Percentiles rank a stretch among this genome's conserved stretches.
These are phyloP conservation scores for Aspergillus japonicus DNA, from an alignment of 2,329 filamentous ascomycete species.

Conservation along the genomic window DNA sequence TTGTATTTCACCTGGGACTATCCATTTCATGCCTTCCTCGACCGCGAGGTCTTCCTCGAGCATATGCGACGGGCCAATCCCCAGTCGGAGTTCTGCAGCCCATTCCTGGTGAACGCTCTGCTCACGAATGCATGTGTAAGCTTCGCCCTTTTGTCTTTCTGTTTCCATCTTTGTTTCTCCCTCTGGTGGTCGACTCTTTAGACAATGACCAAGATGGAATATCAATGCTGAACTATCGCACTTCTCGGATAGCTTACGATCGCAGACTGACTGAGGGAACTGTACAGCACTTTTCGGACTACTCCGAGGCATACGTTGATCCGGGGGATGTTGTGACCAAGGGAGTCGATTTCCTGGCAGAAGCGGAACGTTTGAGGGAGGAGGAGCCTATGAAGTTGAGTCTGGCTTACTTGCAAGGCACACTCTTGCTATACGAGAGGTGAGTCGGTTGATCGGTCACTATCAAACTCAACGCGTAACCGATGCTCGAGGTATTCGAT, in stretches of 20 bases:
- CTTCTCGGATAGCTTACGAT: neutral
- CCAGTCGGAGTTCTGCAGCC: constrained; percentile 73
- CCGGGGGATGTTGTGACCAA: constrained; percentile 39
- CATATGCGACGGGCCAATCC: constrained; percentile 35
- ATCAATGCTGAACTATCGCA: neutral
- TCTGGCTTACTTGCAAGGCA: constrained; percentile 34
- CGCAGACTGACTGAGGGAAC: neutral
- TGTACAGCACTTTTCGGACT: constrained; percentile 38
- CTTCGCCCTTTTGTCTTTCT: constrained; percentile 3
- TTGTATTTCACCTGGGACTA: constrained; percentile 97
- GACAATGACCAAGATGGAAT: too few species aligned
- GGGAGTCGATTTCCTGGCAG: constrained; percentile 36
- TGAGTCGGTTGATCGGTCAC: constrained; percentile 8
- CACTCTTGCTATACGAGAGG: constrained; percentile 38
- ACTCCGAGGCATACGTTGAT: constrained; percentile 38
- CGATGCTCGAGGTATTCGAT: constrained; percentile 32
- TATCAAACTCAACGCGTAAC: neutral
- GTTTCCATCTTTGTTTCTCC: too few species aligned
- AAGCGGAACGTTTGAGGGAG: constrained; percentile 34
- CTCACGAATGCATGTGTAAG: constrained; percentile 57
- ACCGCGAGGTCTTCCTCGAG: constrained; percentile 71
- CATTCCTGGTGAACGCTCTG: constrained; percentile 87
- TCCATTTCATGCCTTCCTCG: constrained; percentile 78
- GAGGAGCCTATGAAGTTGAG: constrained; percentile 25
- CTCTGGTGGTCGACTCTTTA: too few species aligned